Base-by-base conservation (phyloP, 495 filamentous ascomycete species). In the Aspergillus haitiensis region DNA sequence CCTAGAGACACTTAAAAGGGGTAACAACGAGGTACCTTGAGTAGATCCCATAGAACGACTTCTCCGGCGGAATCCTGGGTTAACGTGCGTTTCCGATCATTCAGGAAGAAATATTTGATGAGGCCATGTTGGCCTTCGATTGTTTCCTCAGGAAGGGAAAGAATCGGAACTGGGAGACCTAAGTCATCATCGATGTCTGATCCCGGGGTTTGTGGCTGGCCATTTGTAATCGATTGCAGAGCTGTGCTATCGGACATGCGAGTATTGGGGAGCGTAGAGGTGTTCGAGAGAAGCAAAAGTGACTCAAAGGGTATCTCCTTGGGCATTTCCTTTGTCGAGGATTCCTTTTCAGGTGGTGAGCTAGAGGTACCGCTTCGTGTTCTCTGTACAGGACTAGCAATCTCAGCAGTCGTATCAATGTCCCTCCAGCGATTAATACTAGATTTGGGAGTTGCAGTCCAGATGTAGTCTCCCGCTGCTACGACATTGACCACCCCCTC, bases 11-110 rank as follows among this genome's bases (percentile, higher is more conserved):
- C 9, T 33, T 33, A 32, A 44, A 34, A 18, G 12, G 11, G 35
- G 3, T 7, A 45, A 3, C 21, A 12, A 39, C 7, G 13, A 63
- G 67, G 59, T 76, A 93, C 91, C 78, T 87, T 84, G 31, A 98
- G 77, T 32, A 98, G 74, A 79, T 98, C 95, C 94, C 94, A 98
- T 64, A 98, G 73, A 44, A 95, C 77, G n/a, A 98, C 93, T 70
- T 98, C 94, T 15, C 94, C 95, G 12, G 93, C 91, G 8, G 93
- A 97, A 72, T 98, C 94, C 63, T 96, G 74, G 0, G 94, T 98
- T 59, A 98, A 76, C 15, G 93, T 91, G 51, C 92, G 83, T 65
- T 89, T 87, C 67, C 94, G 79, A 68, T 98, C 93, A 76, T 97
- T 98, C 35, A 98, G 75, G 66, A 98, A 82, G 65, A 89, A 84